phyloP scores from a whole-genome alignment of 192 early-diverging fungal genomes.

The Funneliformis geosporum region DNA sequence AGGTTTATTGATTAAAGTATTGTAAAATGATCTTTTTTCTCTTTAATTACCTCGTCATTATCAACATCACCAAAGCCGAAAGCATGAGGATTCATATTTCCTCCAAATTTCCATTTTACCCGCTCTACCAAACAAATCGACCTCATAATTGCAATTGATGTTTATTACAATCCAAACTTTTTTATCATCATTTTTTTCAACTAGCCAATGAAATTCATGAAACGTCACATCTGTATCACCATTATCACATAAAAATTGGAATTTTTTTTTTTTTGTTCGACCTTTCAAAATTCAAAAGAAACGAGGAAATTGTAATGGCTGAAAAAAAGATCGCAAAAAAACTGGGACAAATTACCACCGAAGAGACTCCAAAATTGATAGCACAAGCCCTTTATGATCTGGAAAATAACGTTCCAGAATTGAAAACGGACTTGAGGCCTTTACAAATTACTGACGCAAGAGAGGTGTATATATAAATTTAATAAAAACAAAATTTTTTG shows the following conservation, averaged over 20 bases:
- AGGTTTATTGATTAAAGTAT: not conserved
- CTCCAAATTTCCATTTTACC: slow-evolving; percentile 53
- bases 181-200: not conserved
- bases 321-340: slow-evolving; percentile 30
- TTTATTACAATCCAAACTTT: not conserved
- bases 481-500: slow-evolving; percentile 20
- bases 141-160: not conserved
- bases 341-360: slow-evolving; percentile 33
- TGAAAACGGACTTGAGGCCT: slow-evolving; percentile 94
- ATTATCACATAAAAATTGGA: not conserved
- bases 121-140: slow-evolving; percentile 56
- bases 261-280: not conserved
- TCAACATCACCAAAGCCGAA: slow-evolving; percentile 60
- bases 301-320: not conserved
- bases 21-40: not conserved
- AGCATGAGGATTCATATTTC: slow-evolving; percentile 62
- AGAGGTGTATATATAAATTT: slow-evolving; percentile 66
- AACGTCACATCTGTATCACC: not conserved
- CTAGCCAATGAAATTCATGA: not conserved
- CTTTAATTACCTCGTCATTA: slow-evolving; percentile 50
- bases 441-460: slow-evolving; percentile 94
- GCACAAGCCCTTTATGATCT: slow-evolving; percentile 95
- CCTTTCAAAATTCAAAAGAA: not conserved
- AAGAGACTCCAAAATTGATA: slow-evolving; percentile 92
- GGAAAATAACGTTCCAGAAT: slow-evolving; percentile 92